Base-by-base conservation (phyloP, 768 basidiomycete genomes). In the Lactarius indigo region DNA sequence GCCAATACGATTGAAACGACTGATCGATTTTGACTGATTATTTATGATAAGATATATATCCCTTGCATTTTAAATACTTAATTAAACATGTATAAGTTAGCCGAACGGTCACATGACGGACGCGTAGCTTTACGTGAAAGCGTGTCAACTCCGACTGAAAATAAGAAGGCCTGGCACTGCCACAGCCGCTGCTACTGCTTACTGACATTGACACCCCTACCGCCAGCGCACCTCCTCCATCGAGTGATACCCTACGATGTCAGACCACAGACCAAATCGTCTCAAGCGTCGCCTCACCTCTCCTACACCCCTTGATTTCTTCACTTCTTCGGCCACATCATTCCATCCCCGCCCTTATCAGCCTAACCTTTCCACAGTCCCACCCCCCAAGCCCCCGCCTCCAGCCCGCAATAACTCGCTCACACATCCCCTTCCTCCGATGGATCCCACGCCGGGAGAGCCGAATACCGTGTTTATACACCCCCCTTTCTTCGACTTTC, bases 401-500 rank as follows among this genome's bases (percentile, higher is more conserved):
- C 61, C 60, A n/a, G 56, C 65, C 57, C 60, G 64, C 55, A 62
- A 64, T 44, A 62, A 68, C 33, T 56, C 69, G 7, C 68, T 72
- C 20, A 59, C 65, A 59, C 71, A 74, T 64, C 68, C 69, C n/a
- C 64, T 60, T 30, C 70, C 64, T 13, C 70, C 66, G 39, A 71
- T 77, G 65, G 91, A 92, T 72, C 91, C 91, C 1, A 81, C 82
- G 15, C 82, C 82, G 6, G 80, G 81, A n/a, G 91, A 93, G 71
- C 84, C 85, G 26, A 81, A 79, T 61, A 83, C 85, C 55, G 71
- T 89, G 65, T 91, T 93, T 76, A 83, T 93, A 41, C 90, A 85
- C 70, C 88, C 90, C 0, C 91, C 91, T 10, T 92, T 91, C 76
- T 79, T 77, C 57, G 73, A 78, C 37, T 91, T 91, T 73, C 91